Base-by-base conservation (phyloP, 2,329 filamentous ascomycete species). In the Colletotrichum sp. region DNA sequence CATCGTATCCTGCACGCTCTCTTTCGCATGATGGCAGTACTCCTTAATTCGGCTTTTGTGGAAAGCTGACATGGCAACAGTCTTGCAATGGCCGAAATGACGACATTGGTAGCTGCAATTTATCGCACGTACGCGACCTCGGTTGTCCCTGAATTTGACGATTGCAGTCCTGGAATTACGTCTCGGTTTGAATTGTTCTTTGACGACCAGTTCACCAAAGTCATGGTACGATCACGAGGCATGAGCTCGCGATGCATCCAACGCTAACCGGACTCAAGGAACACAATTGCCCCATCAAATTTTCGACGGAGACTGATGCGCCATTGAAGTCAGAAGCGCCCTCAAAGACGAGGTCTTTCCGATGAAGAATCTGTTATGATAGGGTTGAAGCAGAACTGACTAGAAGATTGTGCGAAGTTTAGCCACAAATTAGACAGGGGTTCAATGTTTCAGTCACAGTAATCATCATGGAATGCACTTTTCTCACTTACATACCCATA, bases 191-290 rank as follows among this genome's bases (percentile, higher is more conserved):
- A 32, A n/a, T 12, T 60, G 5, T 60, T 60, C 26, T 60, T 60
- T n/a, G 26, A 60, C 15, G 26, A 60, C 15, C 24, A 60, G 21
- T 60, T 60, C 16, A 10, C 24, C 26, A 30, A 60, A 32, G 57
- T 60, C 24, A 32, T 30, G 16, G 57, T 60, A 60, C 57, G 26
- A 32, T 60, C 21, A n/a, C 2, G 12, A n/a, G 16, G 57, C 2
- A n/a, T 9, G 7, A 30, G 13, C 26, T 16, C 0, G 26, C 5
- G 24, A 2, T 30, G 15, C 8, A 2, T 32, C 1, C 1, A 30
- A 16, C 9, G 16, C 57, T 32, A 3, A 32, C 26, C 1, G 8
- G 15, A 12, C 2, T 6, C 6, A 32, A 60, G 57, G 26, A 32
- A 32, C 57, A 60, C 9, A 60, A 32, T 0, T 60, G 57, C 57